phyloP scores from a whole-genome alignment of 2,329 filamentous ascomycete species.

The Talaromyces marneffei region DNA sequence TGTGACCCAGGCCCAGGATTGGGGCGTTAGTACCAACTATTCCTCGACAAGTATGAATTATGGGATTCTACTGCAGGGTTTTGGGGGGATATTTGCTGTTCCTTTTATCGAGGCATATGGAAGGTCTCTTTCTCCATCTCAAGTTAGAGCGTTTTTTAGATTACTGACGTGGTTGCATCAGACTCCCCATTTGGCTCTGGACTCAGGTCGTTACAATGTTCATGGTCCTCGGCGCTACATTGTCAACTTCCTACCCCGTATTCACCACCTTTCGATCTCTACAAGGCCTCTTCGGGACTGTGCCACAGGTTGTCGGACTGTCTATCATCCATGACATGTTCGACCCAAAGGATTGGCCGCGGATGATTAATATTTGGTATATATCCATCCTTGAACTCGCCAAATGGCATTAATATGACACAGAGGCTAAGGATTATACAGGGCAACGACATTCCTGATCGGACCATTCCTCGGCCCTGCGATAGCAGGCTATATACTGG shows the following conservation, averaged over 20 bases:
- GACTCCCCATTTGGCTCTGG: slow-evolving; percentile 41
- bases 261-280: slow-evolving; percentile 37
- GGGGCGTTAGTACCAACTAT: slow-evolving; percentile 28
- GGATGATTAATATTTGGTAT: slow-evolving; percentile 36
- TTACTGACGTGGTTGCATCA: slow-evolving; percentile 13
- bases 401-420: not conserved
- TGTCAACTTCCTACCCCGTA: slow-evolving; percentile 34
- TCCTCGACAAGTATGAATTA: slow-evolving; percentile 37
- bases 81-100: slow-evolving; percentile 35
- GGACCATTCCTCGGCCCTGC: slow-evolving; percentile 35
- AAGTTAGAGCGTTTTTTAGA: not conserved
- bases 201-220: slow-evolving; percentile 34
- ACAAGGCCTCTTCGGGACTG: slow-evolving; percentile 35
- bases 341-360: slow-evolving; percentile 29
- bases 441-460: slow-evolving; percentile 34
- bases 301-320: slow-evolving; percentile 37
- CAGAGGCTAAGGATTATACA: not conserved
- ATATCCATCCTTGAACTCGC: not conserved
- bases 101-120: slow-evolving; percentile 38
- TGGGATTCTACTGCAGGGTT: slow-evolving; percentile 35
- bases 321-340: slow-evolving; percentile 39
- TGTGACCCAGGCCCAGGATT: slow-evolving; percentile 34
- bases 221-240: slow-evolving; percentile 36
- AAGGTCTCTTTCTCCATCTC: slow-evolving; percentile 23
- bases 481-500: slow-evolving; percentile 33